Evolutionary conservation across 1,284 basidiomycete genomes (phyloP).

Genomic region (Irpex sp.): DNA sequence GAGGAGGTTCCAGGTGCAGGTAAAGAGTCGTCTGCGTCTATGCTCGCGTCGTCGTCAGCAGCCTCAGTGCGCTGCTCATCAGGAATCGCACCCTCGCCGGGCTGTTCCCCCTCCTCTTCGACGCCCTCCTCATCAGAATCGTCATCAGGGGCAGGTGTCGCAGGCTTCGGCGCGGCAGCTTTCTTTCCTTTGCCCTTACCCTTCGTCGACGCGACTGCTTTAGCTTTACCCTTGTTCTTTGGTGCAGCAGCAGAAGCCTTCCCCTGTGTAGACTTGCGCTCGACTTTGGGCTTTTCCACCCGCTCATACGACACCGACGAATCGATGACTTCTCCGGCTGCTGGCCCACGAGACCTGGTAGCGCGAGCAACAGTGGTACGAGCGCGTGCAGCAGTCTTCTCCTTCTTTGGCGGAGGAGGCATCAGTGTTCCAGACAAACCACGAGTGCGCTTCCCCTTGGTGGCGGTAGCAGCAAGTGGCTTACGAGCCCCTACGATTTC

Average conservation of each 20-base stretch:
- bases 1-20: slow-evolving; percentile 8
- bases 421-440: slow-evolving; percentile 3
- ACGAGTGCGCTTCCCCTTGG: neutral
- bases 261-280: neutral
- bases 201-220: neutral
- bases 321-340: neutral
- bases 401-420: slow-evolving; percentile 8
- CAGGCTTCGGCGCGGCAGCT: neutral
- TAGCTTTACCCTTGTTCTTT: neutral
- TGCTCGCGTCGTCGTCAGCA: slow-evolving; percentile 37
- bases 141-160: slow-evolving; percentile 16
- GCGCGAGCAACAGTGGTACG: neutral
- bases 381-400: neutral
- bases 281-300: neutral
- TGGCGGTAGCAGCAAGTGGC: neutral
- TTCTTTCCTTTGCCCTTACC: slow-evolving; percentile 4
- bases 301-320: slow-evolving; percentile 3
- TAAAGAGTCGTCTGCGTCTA: slow-evolving; percentile 24
- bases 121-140: slow-evolving; percentile 18
- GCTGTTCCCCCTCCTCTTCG: slow-evolving; percentile 12
- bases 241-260: neutral
- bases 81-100: slow-evolving; percentile 9
- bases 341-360: neutral
- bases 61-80: slow-evolving; percentile 40
- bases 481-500: neutral